Evolutionary conservation across 495 filamentous ascomycete genomes (phyloP).

Genomic region (Penicillium macrosclerotiorum): DNA sequence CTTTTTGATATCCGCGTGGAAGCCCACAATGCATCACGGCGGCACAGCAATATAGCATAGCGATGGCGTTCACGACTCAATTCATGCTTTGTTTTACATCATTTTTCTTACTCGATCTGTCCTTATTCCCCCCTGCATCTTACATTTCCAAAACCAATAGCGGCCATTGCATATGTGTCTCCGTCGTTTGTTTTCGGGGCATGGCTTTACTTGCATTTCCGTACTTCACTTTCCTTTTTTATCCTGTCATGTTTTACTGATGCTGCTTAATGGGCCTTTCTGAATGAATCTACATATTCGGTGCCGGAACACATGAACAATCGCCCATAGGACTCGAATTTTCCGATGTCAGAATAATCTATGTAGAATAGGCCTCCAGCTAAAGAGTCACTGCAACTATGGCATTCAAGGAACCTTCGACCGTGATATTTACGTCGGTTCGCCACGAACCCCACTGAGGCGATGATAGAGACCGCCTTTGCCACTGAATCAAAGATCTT

Average conservation of each 20-base stretch:
- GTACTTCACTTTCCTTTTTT: not conserved
- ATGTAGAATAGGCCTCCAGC: too few species aligned
- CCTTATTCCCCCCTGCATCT: slow-evolving; percentile 27
- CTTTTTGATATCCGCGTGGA: slow-evolving; percentile 66
- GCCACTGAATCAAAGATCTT: too few species aligned
- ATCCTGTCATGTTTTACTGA: not conserved
- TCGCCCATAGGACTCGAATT: too few species aligned
- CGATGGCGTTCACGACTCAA: slow-evolving; percentile 37
- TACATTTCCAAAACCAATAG: slow-evolving; percentile 15
- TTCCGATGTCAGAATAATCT: too few species aligned
- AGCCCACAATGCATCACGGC: slow-evolving; percentile 58
- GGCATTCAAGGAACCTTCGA: too few species aligned
- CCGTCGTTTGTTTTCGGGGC: not conserved
- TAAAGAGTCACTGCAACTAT: too few species aligned
- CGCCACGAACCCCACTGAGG: not conserved
- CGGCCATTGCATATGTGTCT: slow-evolving; percentile 5
- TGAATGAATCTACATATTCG: too few species aligned
- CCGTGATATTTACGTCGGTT: too few species aligned
- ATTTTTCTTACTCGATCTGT: slow-evolving; percentile 13
- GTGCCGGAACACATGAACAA: too few species aligned
- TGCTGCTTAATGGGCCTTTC: not conserved
- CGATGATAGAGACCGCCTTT: too few species aligned
- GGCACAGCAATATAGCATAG: slow-evolving; percentile 44
- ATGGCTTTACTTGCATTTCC: not conserved
- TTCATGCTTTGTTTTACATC: slow-evolving; percentile 11